A percentile compares a stretch with the other conserved stretches of the same genome.
Conservation (phyloP, 306 rosid species). For the Quercus aquifolioides region DNA sequence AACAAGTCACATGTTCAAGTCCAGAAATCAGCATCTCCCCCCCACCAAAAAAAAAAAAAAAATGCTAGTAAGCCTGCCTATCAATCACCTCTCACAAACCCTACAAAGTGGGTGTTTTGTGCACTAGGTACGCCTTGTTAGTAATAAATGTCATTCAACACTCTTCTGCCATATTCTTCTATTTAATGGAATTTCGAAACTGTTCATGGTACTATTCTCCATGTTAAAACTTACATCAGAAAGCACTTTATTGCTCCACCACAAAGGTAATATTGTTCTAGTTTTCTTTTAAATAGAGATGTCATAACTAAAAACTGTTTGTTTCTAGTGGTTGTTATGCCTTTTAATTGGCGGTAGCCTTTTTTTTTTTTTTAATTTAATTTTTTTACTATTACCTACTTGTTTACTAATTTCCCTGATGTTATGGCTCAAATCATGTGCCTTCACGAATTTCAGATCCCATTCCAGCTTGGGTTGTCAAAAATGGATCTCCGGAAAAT, state of each 20-base stretch:
- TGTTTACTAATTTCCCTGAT: background rate
- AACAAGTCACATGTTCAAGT: no score
- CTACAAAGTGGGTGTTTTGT: no score
- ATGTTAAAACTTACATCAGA: background rate
- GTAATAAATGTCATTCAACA: background rate
- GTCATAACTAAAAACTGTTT: background rate
- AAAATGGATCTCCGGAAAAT: conserved; percentile 84
- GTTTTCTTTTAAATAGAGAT: background rate
- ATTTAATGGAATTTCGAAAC: background rate
- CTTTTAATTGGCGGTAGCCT: background rate
- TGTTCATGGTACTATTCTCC: background rate
- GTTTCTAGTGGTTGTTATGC: background rate
- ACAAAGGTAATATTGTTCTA: background rate
- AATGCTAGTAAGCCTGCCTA: no score
- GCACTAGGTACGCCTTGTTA: no score
- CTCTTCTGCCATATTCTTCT: background rate
- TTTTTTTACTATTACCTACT: background rate
- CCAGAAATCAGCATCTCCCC: no score
- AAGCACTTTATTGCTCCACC: background rate
- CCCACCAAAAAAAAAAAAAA: no score
- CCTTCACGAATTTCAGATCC: conserved; percentile 63
- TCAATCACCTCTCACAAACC: no score
- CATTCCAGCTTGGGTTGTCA: conserved; percentile 90
- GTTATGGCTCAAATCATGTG: conserved; percentile 12
- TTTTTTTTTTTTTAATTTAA: background rate